These are phyloP conservation scores for Elasticomyces elasticus DNA, from an alignment of 495 filamentous ascomycete species.

Conservation along the genomic window DNA sequence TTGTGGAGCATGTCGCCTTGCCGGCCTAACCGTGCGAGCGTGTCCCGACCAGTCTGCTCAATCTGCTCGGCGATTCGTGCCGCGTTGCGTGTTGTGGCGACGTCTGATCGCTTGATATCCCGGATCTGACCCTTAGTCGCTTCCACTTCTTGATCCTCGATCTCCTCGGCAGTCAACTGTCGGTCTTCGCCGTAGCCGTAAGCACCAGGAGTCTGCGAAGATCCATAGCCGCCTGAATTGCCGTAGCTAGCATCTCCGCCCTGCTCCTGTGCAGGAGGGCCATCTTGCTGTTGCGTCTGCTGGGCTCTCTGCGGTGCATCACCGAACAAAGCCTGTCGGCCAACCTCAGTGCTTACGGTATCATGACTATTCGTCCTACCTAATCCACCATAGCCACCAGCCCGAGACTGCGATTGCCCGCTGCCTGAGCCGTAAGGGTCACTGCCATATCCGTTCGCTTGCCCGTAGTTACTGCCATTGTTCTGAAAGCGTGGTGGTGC, in stretches of 20 bases:
- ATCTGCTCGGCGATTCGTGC: constrained; percentile 56
- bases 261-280: neutral
- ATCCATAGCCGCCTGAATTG: constrained; percentile 15
- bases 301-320: constrained; percentile 39
- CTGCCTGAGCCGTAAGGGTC: constrained; percentile 25
- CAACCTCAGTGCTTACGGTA: constrained; percentile 25
- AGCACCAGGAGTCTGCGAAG: constrained; percentile 18
- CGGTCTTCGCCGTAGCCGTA: constrained; percentile 55
- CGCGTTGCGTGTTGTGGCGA: constrained; percentile 59
- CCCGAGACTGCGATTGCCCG: constrained; percentile 6
- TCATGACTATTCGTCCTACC: constrained; percentile 25
- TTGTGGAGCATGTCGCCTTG: constrained; percentile 73
- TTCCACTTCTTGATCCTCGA: constrained; percentile 48
- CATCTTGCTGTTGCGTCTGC: neutral
- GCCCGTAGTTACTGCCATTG: constrained; percentile 23
- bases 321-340: constrained; percentile 44
- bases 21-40: constrained; percentile 56
- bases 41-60: constrained; percentile 60
- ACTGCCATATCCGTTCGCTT: constrained; percentile 25
- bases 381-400: constrained; percentile 26
- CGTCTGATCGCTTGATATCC: constrained; percentile 65
- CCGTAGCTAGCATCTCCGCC: constrained; percentile 10
- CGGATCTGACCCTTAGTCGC: constrained; percentile 65
- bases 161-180: constrained; percentile 61
- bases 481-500: constrained; percentile 9